Evolutionary conservation across 768 basidiomycete species (phyloP).

Genomic region (Suillus subaureus): DNA sequence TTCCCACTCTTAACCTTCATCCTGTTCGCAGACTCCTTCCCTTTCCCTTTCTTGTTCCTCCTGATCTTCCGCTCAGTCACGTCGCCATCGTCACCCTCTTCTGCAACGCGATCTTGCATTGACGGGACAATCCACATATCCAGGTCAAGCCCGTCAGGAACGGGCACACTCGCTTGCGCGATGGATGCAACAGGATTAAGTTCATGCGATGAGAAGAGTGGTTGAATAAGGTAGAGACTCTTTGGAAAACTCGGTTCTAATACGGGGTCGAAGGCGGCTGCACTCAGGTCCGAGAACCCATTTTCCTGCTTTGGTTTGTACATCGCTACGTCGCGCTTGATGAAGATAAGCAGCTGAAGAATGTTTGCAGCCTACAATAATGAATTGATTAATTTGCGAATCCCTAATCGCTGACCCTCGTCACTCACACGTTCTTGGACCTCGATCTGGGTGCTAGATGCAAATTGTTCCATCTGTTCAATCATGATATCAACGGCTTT

Average conservation of each 20-base stretch:
- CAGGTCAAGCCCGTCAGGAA: slow-evolving; percentile 86
- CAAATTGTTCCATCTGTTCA: slow-evolving; percentile 58
- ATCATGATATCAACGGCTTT: slow-evolving; percentile 63
- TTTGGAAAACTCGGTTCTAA: slow-evolving; percentile 75
- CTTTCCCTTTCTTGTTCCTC: slow-evolving; percentile 47
- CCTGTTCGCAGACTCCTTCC: slow-evolving; percentile 39
- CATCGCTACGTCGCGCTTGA: slow-evolving; percentile 68
- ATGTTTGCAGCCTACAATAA: slow-evolving; percentile 74
- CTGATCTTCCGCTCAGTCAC: slow-evolving; percentile 41
- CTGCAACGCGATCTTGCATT: slow-evolving; percentile 32
- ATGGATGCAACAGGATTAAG: slow-evolving; percentile 80
- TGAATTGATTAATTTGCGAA: slow-evolving; percentile 9
- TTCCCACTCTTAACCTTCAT: slow-evolving; percentile 39
- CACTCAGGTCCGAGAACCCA: slow-evolving; percentile 39
- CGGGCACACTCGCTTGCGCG: slow-evolving; percentile 80
- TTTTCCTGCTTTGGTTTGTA: slow-evolving; percentile 46
- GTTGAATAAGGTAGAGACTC: slow-evolving; percentile 82
- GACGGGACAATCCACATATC: slow-evolving; percentile 84
- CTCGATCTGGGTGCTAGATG: slow-evolving; percentile 71
- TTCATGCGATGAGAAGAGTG: slow-evolving; percentile 75
- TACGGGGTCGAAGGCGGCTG: slow-evolving; percentile 39
- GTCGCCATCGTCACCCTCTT: slow-evolving; percentile 38
- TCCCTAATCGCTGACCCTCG: neutral
- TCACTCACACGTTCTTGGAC: slow-evolving; percentile 85
- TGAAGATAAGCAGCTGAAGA: slow-evolving; percentile 72